Evolutionary conservation across 1,284 basidiomycete genomes (phyloP).

Genomic region (Phellopilus nigrolimitatus): DNA sequence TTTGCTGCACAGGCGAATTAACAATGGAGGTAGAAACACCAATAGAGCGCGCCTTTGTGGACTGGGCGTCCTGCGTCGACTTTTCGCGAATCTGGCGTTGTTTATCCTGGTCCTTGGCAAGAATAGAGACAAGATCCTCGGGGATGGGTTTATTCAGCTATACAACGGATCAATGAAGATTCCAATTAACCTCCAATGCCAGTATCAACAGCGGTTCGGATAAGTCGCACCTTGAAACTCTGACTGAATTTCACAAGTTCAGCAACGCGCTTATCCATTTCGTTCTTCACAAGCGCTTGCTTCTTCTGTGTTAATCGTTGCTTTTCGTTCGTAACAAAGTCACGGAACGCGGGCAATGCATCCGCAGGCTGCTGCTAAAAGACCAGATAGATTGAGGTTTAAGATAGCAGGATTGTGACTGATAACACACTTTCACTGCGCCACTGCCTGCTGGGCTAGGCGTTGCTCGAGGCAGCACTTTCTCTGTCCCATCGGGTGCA

Average conservation of each 20-base stretch:
- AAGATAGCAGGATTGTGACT: too few species aligned
- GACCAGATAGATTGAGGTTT: neutral
- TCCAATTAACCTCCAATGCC: neutral
- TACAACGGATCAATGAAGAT: conserved; percentile 1
- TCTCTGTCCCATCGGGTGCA: conserved; percentile 54
- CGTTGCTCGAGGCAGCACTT: conserved; percentile 35
- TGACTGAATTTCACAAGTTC: conserved; percentile 91
- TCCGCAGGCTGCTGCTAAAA: conserved; percentile 54
- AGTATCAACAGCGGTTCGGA: neutral
- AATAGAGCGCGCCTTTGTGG: conserved; percentile 60
- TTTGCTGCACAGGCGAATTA: conserved; percentile 33
- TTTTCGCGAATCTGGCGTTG: conserved; percentile 81
- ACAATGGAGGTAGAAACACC: conserved; percentile 38
- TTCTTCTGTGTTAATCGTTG: conserved; percentile 87
- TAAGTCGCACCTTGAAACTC: conserved; percentile 75
- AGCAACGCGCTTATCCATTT: conserved; percentile 89
- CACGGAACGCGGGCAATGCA: conserved; percentile 74
- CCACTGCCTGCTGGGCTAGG: conserved; percentile 46
- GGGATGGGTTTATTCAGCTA: conserved; percentile 90
- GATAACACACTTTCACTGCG: conserved; percentile 43
- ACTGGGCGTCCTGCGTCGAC: conserved; percentile 61
- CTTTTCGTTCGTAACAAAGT: conserved; percentile 87
- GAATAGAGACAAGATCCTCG: conserved; percentile 87
- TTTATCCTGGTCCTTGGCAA: conserved; percentile 87
- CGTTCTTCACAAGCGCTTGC: conserved; percentile 85